Evolutionary conservation across 768 basidiomycete species (phyloP).

Genomic region (Macrolepiota dolichaula): DNA sequence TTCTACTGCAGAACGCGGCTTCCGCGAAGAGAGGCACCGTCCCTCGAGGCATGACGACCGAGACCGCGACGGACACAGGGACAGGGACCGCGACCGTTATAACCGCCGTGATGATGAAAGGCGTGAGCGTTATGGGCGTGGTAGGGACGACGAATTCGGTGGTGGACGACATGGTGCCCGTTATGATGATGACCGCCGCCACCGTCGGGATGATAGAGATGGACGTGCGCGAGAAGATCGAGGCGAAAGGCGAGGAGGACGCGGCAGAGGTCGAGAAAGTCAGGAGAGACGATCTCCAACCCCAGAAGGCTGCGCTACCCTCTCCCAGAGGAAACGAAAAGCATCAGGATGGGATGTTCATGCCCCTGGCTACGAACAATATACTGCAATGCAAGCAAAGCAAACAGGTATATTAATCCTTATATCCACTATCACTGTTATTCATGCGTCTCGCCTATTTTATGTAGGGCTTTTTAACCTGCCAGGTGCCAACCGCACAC

Average conservation of each 20-base stretch:
- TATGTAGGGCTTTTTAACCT: conserved; percentile 87
- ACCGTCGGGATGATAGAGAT: conserved; percentile 16
- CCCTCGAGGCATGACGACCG: conserved; percentile 64
- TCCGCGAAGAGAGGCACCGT: conserved; percentile 68
- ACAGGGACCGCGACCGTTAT: conserved; percentile 43
- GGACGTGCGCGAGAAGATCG: conserved; percentile 14
- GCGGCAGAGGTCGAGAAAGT: conserved; percentile 47
- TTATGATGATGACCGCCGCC: conserved; percentile 20
- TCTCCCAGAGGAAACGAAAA: conserved; percentile 85
- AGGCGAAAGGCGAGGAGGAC: conserved; percentile 15
- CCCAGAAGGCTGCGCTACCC: conserved; percentile 75
- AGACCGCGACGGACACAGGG: conserved; percentile 37
- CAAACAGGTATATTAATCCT: conserved; percentile 68
- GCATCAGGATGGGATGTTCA: conserved; percentile 97
- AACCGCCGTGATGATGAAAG: conserved; percentile 46
- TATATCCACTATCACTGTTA: background rate
- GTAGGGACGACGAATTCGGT: conserved; percentile 9
- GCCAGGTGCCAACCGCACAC: conserved; percentile 90
- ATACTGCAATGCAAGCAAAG: conserved; percentile 96
- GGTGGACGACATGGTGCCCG: conserved; percentile 37
- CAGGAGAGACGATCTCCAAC: conserved; percentile 87
- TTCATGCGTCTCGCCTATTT: conserved; percentile 10
- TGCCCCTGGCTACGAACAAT: conserved; percentile 92
- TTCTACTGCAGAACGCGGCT: conserved; percentile 49
- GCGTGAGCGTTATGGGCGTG: conserved; percentile 30